These are phyloP conservation scores for Neocucurbitaria cava DNA, from an alignment of 2,329 filamentous ascomycete species.

Conservation along the genomic window DNA sequence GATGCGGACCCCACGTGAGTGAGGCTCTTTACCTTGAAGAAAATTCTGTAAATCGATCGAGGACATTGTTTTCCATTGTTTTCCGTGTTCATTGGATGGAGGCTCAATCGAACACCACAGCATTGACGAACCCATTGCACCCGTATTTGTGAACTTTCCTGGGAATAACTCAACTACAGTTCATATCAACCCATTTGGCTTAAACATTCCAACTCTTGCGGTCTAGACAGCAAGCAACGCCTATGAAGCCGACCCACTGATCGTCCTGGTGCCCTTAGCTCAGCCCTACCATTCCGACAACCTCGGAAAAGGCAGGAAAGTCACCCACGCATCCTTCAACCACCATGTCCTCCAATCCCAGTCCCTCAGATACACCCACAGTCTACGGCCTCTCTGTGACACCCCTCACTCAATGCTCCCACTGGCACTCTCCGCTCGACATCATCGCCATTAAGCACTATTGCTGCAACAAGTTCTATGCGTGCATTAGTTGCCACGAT, in stretches of 20 bases:
- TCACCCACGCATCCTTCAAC: background rate
- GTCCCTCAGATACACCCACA: conserved; percentile 1
- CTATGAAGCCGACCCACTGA: conserved; percentile 13
- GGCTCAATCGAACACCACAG: background rate
- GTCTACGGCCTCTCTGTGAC: conserved; percentile 39
- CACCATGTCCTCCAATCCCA: conserved; percentile 9
- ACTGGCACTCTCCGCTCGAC: conserved; percentile 43
- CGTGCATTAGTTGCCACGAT: conserved; percentile 46
- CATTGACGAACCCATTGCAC: background rate
- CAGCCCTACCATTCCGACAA: conserved; percentile 24
- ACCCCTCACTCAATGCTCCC: conserved; percentile 40
- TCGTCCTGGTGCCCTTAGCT: conserved; percentile 19
- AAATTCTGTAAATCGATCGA: conserved; percentile 4
- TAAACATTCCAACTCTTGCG: background rate
- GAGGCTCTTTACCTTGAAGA: conserved; percentile 10
- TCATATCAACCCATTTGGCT: background rate
- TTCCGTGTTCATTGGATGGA: no score
- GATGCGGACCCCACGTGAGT: conserved; percentile 22
- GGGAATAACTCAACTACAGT: background rate
- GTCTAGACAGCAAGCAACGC: background rate
- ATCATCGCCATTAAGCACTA: conserved; percentile 48
- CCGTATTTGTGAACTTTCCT: background rate
- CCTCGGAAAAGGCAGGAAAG: background rate
- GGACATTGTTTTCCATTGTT: background rate
- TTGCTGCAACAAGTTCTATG: conserved; percentile 48